Base-by-base conservation (phyloP, 306 rosid species). In the Medicago arabica region DNA sequence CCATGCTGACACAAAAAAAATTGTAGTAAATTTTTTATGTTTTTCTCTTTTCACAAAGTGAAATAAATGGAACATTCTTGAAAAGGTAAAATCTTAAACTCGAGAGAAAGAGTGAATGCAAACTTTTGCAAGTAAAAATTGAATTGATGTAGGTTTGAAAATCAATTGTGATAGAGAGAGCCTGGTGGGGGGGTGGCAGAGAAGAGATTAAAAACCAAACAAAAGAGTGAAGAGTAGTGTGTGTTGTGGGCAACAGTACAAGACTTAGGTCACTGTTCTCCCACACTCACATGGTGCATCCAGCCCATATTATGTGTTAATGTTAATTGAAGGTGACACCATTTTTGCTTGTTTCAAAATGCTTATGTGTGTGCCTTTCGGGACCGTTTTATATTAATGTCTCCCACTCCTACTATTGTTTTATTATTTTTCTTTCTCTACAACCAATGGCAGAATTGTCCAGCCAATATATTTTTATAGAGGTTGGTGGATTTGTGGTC, bases 251-350 rank as follows among this genome's bases (percentile, higher is more conserved):
- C 43, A 61, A 72, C 76, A 36, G 80, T 9, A 46, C 19, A 68
- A 23, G 9, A 68, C 34, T 68, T 68, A 57, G 78, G 78, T 79
- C 49, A 74, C 77, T 75, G 78, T 78, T 80, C 31, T 43, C 67
- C 55, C 69, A 21, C 58, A 63, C 14, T 43, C 84, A 86, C 89
- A 88, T 76, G 86, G 69, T 81, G 78, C 79, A 64, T 39, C 87
- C 76, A 78, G 58, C 78, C 91, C 91, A 46, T 46, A 82, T 85
- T 85, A 83, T 83, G 85, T 77, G 82, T 62, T 53, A 16, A 39
- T 67, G 71, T 68, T 69, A 83, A 76, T 39, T 79, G 88, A 88
- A 79, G 88, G 74, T 71, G 83, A 84, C 88, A 65, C 81, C 69
- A 73, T 66, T 65, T 65, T 44, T 80, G 17, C 54, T 41, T 67